Conservation (phyloP, 23 red algal genomes). For the Gracilaria gracilis region DNA sequence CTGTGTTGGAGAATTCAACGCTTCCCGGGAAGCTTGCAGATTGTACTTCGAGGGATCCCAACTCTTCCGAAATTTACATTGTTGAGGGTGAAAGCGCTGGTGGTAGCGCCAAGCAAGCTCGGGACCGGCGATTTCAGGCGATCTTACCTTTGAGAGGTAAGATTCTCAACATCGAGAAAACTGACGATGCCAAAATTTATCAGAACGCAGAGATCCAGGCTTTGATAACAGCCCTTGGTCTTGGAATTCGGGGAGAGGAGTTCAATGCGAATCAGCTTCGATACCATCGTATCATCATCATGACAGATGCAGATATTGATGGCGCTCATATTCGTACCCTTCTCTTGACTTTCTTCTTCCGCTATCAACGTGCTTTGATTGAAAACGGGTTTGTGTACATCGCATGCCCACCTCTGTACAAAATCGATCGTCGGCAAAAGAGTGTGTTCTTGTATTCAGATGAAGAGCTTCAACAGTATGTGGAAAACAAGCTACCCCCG, state of each 20-base stretch:
- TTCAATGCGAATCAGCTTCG: conserved; percentile 84
- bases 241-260: conserved; percentile 87
- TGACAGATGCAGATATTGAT: conserved; percentile 99
- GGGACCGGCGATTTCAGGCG: conserved; percentile 93
- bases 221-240: conserved; percentile 92
- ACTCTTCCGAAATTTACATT: conserved; percentile 88
- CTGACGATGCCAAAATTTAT: conserved; percentile 93
- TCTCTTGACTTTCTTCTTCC: conserved; percentile 98
- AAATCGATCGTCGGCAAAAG: conserved; percentile 78
- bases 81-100: conserved; percentile 99
- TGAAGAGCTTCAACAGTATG: conserved; percentile 55
- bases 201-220: conserved; percentile 94
- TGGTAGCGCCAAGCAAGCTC: conserved; percentile 97
- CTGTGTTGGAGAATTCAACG: conserved; percentile 89
- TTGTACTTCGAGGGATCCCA: conserved; percentile 82
- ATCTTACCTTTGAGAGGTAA: conserved; percentile 97
- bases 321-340: conserved; percentile 99
- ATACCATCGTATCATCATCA: conserved; percentile 97
- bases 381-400: conserved; percentile 96
- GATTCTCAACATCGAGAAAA: conserved; percentile 99
- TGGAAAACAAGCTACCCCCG: conserved; percentile 38
- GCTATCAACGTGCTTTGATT: conserved; percentile 90
- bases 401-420: conserved; percentile 95
- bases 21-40: conserved; percentile 98
- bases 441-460: conserved; percentile 82